These are phyloP conservation scores for Scedosporium apiospermum DNA, from an alignment of 2,329 filamentous ascomycete genomes.

Conservation along the genomic window DNA sequence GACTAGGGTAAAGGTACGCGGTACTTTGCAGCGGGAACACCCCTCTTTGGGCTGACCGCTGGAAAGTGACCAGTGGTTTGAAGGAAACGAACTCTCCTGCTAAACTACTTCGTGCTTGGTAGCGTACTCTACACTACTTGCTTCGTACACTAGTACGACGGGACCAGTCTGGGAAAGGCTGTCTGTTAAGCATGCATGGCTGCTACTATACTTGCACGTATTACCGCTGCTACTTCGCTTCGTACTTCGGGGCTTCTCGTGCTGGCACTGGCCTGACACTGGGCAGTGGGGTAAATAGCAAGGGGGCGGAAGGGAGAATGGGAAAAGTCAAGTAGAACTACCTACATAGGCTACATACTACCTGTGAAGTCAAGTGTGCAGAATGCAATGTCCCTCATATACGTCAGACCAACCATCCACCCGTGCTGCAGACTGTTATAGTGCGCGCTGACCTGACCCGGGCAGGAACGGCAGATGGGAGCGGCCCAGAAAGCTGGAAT, in stretches of 20 bases:
- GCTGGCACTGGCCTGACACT: conserved; percentile 2
- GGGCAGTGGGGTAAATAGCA: conserved; percentile 1
- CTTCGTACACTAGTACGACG: neutral
- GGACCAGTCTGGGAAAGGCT: neutral
- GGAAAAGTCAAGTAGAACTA: neutral
- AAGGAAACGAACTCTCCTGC: neutral
- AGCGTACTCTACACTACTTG: too few species aligned
- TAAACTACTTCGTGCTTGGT: too few species aligned
- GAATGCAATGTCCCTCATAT: neutral
- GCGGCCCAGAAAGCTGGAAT: neutral
- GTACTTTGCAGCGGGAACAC: neutral
- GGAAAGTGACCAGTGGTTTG: neutral
- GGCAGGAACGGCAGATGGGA: neutral
- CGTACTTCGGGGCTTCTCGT: neutral
- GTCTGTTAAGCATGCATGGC: neutral
- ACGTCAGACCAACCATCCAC: neutral
- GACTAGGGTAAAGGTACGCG: neutral
- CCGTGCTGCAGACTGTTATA: neutral
- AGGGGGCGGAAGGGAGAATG: neutral
- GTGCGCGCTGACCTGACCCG: neutral
- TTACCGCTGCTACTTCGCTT: neutral
- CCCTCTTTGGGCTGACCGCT: conserved; percentile 5
- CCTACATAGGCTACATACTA: neutral
- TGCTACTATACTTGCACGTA: neutral
- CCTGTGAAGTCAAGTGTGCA: neutral